Base-by-base conservation (phyloP, 2,329 filamentous ascomycete species). In the Xylariaceae sp. region DNA sequence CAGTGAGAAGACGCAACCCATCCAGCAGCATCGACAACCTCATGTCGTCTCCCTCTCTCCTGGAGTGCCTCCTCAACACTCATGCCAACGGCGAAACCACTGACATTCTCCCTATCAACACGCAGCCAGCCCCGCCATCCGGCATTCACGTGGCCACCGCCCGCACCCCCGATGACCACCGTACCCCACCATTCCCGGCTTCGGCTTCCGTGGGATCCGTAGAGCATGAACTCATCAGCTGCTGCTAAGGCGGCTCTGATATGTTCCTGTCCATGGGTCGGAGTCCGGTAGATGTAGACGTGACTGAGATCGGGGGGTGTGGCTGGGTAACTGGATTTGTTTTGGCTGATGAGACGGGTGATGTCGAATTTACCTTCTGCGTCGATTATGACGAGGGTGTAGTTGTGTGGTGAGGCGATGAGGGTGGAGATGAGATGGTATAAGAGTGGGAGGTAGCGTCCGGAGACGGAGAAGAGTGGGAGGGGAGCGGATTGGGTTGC, bases 161-260 rank as follows among this genome's bases (percentile, higher is more conserved):
- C 67, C 3, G 66, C 60, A 0, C 73, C 73, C 7, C 77, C 78
- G 40, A 83, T 61, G 4, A 83, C 74, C 30, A 84, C 61, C 1
- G 78, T 80, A n/a, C 81, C 80, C 80, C 81, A 84, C 75, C 76
- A 81, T 56, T 75, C 73, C 3, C 80, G 73, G 30, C 62, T 67
- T 4, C 71, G 70, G 58, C 77, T 81, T 39, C 62, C 64, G 56
- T 73, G 72, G 5, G 64, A 55, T 2, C 73, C 72, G 65, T 84
- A 83, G 4, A 83, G 67, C 71, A 83, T 79, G 63, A 74, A 76
- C 42, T 70, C 62, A 48, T 76, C 72, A 3, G 75, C 73, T 0
- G 71, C 70, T 1, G 70, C 64, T 5, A 80, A 63, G 4, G 75
- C 63, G 2, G 68, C 67, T 26, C 67, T 67, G 29, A 73, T 53